A percentile compares a stretch with the other conserved stretches of the same genome.
phyloP scores from a whole-genome alignment of 495 filamentous ascomycete species.

The Annulohypoxylon moriforme region DNA sequence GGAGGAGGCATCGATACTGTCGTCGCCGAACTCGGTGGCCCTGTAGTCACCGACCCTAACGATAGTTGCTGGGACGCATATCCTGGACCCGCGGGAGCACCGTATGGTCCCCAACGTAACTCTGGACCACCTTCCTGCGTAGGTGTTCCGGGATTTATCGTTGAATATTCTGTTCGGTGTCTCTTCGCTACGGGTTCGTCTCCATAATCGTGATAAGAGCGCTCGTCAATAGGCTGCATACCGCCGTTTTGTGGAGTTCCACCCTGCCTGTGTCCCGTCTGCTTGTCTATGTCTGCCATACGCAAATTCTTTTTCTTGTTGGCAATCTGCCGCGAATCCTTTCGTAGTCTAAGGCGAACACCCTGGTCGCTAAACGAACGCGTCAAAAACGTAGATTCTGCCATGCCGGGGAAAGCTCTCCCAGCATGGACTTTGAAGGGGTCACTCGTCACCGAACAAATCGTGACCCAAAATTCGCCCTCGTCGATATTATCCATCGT shows the following conservation, averaged over 20 bases:
- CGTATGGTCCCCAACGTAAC: conserved; percentile 46
- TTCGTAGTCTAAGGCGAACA: conserved; percentile 86
- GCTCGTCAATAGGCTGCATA: conserved; percentile 44
- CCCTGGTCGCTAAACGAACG: conserved; percentile 96
- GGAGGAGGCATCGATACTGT: conserved; percentile 49
- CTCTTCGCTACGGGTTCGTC: conserved; percentile 47
- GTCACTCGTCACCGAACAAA: conserved; percentile 78
- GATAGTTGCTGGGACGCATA: conserved; percentile 41
- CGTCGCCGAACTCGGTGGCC: conserved; percentile 42
- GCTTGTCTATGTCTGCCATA: conserved; percentile 45
- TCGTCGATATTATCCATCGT: conserved; percentile 49
- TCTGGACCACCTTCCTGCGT: conserved; percentile 45
- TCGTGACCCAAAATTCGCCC: conserved; percentile 63
- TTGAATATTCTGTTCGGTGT: conserved; percentile 43
- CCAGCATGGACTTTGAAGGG: conserved; percentile 78
- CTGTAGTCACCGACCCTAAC: conserved; percentile 45
- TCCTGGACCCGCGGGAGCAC: conserved; percentile 28
- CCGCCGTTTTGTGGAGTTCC: conserved; percentile 41
- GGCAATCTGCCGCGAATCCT: conserved; percentile 69
- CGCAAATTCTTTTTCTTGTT: conserved; percentile 57
- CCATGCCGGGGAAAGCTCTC: conserved; percentile 88
- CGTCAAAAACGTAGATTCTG: conserved; percentile 91
- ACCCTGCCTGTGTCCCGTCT: conserved; percentile 35
- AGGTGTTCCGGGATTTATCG: conserved; percentile 40
- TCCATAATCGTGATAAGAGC: conserved; percentile 44